Evolutionary conservation across 768 basidiomycete genomes (phyloP), one percentile per base, ranked within the genome.

Genomic region (Suillus americanus): DNA sequence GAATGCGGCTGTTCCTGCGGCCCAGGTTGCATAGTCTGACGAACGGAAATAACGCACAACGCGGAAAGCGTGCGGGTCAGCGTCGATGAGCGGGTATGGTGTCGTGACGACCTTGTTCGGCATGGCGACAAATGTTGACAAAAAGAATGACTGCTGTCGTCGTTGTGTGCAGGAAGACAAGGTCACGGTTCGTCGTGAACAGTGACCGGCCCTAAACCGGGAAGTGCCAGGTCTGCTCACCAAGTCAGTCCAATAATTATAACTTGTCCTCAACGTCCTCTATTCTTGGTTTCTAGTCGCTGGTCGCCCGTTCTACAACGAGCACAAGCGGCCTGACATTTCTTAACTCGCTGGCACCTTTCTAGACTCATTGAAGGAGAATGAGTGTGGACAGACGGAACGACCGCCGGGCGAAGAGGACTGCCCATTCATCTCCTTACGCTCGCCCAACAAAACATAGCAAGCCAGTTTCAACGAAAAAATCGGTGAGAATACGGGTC

Each of bases 61-160:
- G 38, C 97, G 87, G 38, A 80, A 80, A 16, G 89, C 88, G 81
- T 97, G 92, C 12, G 97, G 97, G 82, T 99, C 97, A 0, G 88
- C 82, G 78, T 98, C 97, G 79, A 99, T 92, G 78, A 97, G 89
- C 56, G 95, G 95, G 80, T 87, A 97, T 30, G 89, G 88, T 46
- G 90, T 87, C 72, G 79, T 77, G 64, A 83, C 79, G 70, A 81
- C 78, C 74, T 84, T 84, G 77, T 82, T 74, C 45, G 76, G 77
- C 79, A 79, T 79, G 62, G 56, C 71, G 48, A 62, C 28, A 28
- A 46, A 59, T 60, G 57, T 57, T 53, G 45, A 30, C 6, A 13
- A 61, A 23, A 50, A 57, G 40, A 66, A 63, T 38, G 25, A 25
- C 33, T 54, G 51, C 3, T n/a, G 38, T 57, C 5, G 62, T 40